These are phyloP conservation scores for Aspergillus amoenus DNA, from an alignment of 2,329 filamentous ascomycete species.

Conservation along the genomic window DNA sequence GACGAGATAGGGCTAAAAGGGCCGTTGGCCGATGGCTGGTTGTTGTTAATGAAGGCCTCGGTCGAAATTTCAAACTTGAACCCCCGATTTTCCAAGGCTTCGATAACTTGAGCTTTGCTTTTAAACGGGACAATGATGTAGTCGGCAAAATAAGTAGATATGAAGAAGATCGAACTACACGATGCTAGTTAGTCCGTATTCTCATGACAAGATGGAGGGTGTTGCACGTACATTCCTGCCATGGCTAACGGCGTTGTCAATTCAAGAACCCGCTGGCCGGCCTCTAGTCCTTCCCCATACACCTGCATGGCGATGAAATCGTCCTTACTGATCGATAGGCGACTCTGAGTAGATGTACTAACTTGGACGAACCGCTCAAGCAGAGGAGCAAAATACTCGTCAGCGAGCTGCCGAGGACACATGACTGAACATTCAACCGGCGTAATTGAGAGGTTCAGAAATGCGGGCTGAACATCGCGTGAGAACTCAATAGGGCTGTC, in stretches of 20 bases:
- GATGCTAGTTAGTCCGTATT: constrained; percentile 1
- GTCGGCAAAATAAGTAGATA: constrained; percentile 96
- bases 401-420: constrained; percentile 73
- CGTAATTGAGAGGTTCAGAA: constrained; percentile 91
- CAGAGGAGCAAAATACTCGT: constrained; percentile 71
- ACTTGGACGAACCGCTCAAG: constrained; percentile 61
- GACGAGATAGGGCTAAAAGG: constrained; percentile 33
- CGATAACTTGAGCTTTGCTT: constrained; percentile 70
- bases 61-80: constrained; percentile 77
- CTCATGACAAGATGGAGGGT: background rate
- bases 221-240: constrained; percentile 69
- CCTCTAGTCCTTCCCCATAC: constrained; percentile 84
- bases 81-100: constrained; percentile 73
- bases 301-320: constrained; percentile 88
- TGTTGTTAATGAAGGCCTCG: constrained; percentile 64
- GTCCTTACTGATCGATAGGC: constrained; percentile 74
- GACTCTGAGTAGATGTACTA: constrained; percentile 39
- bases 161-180: constrained; percentile 84
- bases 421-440: constrained; percentile 91
- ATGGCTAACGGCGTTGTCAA: constrained; percentile 86
- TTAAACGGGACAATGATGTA: constrained; percentile 87
- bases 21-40: constrained; percentile 50
- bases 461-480: constrained; percentile 64
- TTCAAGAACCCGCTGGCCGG: constrained; percentile 86
- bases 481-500: constrained; percentile 19